Percentiles rank a stretch among this genome's conserved stretches.
Conservation (phyloP, 768 basidiomycete species). For the Phaeotremella skinneri region DNA sequence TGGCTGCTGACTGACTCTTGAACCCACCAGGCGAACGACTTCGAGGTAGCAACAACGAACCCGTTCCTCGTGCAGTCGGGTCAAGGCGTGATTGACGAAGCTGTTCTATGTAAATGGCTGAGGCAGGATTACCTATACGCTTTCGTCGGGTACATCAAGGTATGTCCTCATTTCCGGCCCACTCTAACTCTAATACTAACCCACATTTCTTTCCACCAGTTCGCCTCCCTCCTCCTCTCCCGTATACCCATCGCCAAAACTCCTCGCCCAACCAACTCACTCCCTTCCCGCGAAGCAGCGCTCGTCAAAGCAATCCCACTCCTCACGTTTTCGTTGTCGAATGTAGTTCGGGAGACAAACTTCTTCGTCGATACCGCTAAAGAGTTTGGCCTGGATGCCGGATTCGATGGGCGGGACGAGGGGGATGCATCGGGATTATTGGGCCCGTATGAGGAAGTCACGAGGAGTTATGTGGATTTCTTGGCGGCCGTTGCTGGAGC, state of each 20-base stretch:
- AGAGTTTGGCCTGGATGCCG: slow-evolving; percentile 54
- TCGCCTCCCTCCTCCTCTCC: slow-evolving; percentile 65
- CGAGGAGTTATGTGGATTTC: slow-evolving; percentile 69
- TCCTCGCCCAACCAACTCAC: slow-evolving; percentile 45
- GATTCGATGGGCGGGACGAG: not conserved
- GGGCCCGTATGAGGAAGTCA: slow-evolving; percentile 55
- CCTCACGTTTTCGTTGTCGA: slow-evolving; percentile 60
- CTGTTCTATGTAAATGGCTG: slow-evolving; percentile 63
- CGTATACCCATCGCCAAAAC: slow-evolving; percentile 58
- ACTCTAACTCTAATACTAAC: not conserved
- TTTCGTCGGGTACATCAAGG: slow-evolving; percentile 67
- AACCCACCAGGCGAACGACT: slow-evolving; percentile 36
- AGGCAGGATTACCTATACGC: slow-evolving; percentile 74
- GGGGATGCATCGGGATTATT: slow-evolving; percentile 55
- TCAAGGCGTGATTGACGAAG: slow-evolving; percentile 56
- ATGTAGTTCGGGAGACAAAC: slow-evolving; percentile 60
- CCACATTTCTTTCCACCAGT: too few relatives aligned
- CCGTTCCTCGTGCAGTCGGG: slow-evolving; percentile 64
- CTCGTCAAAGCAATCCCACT: slow-evolving; percentile 56
- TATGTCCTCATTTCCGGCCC: slow-evolving; percentile 8
- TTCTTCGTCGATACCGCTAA: slow-evolving; percentile 63
- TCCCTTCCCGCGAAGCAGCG: slow-evolving; percentile 49
- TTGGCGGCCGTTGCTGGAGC: slow-evolving; percentile 60
- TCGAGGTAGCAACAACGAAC: slow-evolving; percentile 59
- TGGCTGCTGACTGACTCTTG: not conserved